A percentile compares a stretch with the other conserved stretches of the same genome.
phyloP scores from a whole-genome alignment of 176 grass and related monocot species.

The Eleusine coracana region DNA sequence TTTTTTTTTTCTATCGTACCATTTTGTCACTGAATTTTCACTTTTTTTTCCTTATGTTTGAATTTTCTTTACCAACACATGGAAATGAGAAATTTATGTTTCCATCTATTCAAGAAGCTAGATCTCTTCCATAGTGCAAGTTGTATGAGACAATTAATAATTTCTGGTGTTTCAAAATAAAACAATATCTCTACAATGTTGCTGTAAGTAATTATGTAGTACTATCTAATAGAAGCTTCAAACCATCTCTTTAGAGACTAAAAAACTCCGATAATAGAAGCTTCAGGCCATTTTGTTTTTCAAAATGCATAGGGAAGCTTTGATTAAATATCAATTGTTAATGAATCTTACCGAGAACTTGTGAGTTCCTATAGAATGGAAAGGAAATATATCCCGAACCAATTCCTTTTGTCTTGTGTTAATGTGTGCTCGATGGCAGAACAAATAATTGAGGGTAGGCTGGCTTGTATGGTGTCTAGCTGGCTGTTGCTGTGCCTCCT shows the following conservation, averaged over 20 bases:
- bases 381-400: neutral
- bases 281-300: neutral
- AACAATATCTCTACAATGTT: neutral
- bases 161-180: neutral
- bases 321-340: neutral
- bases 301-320: neutral
- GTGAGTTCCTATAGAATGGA: neutral
- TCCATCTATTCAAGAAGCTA: neutral
- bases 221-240: neutral
- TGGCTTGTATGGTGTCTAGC: neutral
- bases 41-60: too few relatives aligned
- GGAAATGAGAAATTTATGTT: too few relatives aligned
- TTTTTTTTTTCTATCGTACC: too few relatives aligned
- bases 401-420: neutral
- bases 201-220: neutral
- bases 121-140: neutral
- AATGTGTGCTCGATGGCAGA: neutral
- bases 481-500: neutral
- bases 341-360: neutral
- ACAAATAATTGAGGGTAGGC: neutral
- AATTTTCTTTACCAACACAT: neutral
- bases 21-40: too few relatives aligned
- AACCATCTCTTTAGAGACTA: neutral
- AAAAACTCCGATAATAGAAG: too few relatives aligned
- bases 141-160: neutral